These are phyloP conservation scores for Samsoniella hepiali DNA, from an alignment of 2,329 filamentous ascomycete genomes.

Conservation along the genomic window DNA sequence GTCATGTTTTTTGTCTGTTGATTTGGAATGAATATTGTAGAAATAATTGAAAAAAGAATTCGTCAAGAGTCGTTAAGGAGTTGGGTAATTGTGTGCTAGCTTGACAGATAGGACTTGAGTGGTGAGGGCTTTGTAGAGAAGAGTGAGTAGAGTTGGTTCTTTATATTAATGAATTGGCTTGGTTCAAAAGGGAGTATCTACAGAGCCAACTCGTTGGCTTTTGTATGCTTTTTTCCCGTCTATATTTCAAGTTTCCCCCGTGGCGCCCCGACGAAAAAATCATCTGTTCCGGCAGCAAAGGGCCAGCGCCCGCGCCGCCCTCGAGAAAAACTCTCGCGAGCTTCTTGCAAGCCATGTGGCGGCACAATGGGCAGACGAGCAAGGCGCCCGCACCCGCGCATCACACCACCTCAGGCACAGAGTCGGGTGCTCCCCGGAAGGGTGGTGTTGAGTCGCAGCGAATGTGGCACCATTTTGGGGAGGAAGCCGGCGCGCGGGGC, in stretches of 20 bases:
- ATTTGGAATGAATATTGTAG: background rate
- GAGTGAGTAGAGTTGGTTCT: slow-evolving; percentile 17
- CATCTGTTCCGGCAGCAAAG: too few relatives aligned
- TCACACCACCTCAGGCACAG: slow-evolving; percentile 12
- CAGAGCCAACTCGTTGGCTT: too few relatives aligned
- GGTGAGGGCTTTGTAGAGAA: slow-evolving; percentile 12
- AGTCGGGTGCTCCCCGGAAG: background rate
- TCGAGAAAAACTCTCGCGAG: background rate
- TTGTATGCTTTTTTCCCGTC: background rate
- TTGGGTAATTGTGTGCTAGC: slow-evolving; percentile 12
- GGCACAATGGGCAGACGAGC: slow-evolving; percentile 2
- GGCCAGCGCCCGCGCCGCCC: too few relatives aligned
- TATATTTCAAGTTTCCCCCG: background rate
- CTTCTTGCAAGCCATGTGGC: background rate
- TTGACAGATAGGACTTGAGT: slow-evolving; percentile 15
- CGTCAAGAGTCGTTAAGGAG: slow-evolving; percentile 19
- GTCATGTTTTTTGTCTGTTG: slow-evolving; percentile 17
- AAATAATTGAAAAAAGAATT: background rate
- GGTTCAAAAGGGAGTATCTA: slow-evolving; percentile 7
- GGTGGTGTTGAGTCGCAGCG: background rate
- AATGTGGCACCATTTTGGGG: slow-evolving; percentile 15
- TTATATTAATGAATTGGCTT: slow-evolving; percentile 22
- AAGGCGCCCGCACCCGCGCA: background rate
- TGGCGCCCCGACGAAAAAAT: background rate
- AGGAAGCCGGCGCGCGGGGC: background rate